A percentile compares a stretch with the other conserved stretches of the same genome.
Conservation (phyloP, 768 basidiomycete genomes). For the Saitozyma sp. region DNA sequence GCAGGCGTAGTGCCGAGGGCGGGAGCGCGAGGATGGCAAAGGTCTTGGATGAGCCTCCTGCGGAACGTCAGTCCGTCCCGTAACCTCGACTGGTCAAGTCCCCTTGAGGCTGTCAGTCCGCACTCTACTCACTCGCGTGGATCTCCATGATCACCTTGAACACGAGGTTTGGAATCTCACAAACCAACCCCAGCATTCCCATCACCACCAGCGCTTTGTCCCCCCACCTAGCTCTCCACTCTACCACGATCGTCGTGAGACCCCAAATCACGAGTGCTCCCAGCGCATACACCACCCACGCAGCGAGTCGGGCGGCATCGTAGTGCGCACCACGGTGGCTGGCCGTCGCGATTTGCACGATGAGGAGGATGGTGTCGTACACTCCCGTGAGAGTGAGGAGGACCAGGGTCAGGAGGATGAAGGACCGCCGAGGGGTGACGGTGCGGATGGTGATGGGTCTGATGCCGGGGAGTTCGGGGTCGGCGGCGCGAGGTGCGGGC, state of each 20-base stretch:
- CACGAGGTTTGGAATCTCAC: constrained; percentile 37
- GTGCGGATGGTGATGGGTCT: constrained; percentile 57
- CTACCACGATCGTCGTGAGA: constrained; percentile 25
- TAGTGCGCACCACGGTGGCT: constrained; percentile 2
- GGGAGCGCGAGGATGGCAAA: constrained; percentile 57
- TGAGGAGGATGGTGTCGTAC: constrained; percentile 72
- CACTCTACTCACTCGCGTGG: constrained; percentile 27
- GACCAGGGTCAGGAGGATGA: constrained; percentile 72
- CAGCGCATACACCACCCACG: constrained; percentile 29
- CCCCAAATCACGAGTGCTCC: constrained; percentile 41
- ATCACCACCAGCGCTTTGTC: constrained; percentile 28
- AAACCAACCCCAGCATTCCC: constrained; percentile 21
- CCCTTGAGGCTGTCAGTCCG: not conserved
- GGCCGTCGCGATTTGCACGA: constrained; percentile 64
- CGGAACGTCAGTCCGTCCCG: not conserved
- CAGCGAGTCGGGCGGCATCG: constrained; percentile 7
- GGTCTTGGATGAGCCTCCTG: constrained; percentile 25
- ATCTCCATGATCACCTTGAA: constrained; percentile 30
- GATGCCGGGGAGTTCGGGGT: constrained; percentile 31
- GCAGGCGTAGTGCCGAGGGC: constrained; percentile 31
- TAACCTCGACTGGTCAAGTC: not conserved
- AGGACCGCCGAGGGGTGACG: constrained; percentile 69
- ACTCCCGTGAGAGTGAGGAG: constrained; percentile 72
- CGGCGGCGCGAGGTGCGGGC: constrained; percentile 14
- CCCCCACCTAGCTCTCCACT: constrained; percentile 37